Evolutionary conservation across 192 early-diverging fungal genomes (phyloP).

Genomic region (Linnemannia exigua): DNA sequence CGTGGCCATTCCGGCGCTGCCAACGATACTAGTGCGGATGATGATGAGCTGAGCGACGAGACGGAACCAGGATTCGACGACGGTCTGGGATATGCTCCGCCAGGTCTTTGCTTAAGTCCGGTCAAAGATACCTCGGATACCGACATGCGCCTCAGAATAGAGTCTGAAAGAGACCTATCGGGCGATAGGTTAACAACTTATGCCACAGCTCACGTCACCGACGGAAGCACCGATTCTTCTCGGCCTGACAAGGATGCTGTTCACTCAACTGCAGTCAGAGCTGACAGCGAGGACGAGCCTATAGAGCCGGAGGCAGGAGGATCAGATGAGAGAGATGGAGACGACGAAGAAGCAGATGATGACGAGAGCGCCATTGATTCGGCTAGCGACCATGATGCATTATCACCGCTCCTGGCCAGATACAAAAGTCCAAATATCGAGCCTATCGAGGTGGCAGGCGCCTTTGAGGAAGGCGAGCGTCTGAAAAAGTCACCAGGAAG

Average conservation of each 20-base stretch:
- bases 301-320: constrained; percentile 1
- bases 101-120: background rate
- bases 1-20: constrained; percentile 2
- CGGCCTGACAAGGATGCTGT: background rate
- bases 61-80: constrained; percentile 29
- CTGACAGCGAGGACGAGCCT: constrained; percentile 19
- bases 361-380: constrained; percentile 47
- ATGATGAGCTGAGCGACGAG: constrained; percentile 40
- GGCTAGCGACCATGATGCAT: constrained; percentile 28
- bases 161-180: background rate
- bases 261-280: background rate
- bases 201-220: background rate
- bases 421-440: background rate
- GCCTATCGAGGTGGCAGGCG: background rate
- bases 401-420: constrained; percentile 20
- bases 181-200: background rate
- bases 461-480: constrained; percentile 39
- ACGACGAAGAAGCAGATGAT: constrained; percentile 28
- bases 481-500: constrained; percentile 18
- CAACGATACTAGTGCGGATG: constrained; percentile 8
- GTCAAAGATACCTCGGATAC: background rate
- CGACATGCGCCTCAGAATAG: background rate
- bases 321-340: constrained; percentile 8
- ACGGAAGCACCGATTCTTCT: background rate
- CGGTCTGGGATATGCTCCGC: background rate